Percentiles rank a stretch among this genome's conserved stretches.
Conservation (phyloP, 768 basidiomycete species). For the Termitomyces sp. region DNA sequence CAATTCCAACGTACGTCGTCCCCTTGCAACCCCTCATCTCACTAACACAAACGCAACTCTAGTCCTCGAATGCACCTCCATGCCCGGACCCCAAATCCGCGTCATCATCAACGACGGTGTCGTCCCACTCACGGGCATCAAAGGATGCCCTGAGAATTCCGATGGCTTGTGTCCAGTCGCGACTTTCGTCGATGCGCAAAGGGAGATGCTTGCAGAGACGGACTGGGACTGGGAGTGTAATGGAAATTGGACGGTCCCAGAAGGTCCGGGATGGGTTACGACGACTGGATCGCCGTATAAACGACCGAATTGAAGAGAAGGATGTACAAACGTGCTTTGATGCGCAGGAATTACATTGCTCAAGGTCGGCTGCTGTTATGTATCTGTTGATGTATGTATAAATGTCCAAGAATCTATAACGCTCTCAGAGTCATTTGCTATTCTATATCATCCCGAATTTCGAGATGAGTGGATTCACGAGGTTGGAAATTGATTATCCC, state of each 20-base stretch:
- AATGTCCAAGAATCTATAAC: no score
- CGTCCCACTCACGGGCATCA: constrained; percentile 71
- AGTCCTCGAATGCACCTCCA: constrained; percentile 59
- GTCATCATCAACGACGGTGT: constrained; percentile 88
- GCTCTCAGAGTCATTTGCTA: no score
- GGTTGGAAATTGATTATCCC: no score
- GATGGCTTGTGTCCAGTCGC: constrained; percentile 76
- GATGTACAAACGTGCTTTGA: neutral
- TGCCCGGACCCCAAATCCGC: constrained; percentile 59
- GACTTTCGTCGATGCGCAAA: constrained; percentile 68
- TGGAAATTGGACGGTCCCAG: constrained; percentile 70
- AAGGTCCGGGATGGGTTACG: constrained; percentile 66
- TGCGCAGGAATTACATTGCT: neutral
- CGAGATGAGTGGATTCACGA: no score
- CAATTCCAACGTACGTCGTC: constrained; percentile 73
- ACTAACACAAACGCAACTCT: constrained; percentile 10
- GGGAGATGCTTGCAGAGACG: constrained; percentile 54
- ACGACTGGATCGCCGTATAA: constrained; percentile 57
- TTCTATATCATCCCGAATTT: no score
- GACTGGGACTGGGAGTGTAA: constrained; percentile 75
- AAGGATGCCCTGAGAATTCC: constrained; percentile 63
- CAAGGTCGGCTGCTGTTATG: neutral
- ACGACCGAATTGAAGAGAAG: neutral
- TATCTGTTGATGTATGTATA: neutral
- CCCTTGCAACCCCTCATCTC: neutral